Evolutionary conservation across 768 basidiomycete genomes (phyloP), one percentile per base, ranked within the genome.

Genomic region (Cystofilobasidium macerans): DNA sequence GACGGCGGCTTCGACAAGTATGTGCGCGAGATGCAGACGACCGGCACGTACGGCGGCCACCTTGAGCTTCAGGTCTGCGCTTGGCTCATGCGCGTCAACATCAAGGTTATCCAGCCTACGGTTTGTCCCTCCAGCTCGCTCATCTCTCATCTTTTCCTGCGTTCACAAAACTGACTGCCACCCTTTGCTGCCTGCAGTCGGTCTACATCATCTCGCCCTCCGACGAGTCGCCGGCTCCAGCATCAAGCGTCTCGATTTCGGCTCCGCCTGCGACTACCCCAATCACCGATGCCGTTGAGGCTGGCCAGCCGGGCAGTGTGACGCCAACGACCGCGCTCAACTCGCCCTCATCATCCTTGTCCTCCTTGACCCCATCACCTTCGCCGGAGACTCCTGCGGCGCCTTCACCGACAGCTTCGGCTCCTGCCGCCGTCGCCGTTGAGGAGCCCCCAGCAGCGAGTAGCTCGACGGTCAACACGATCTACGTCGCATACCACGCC

Each of bases 51-150:
- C 68, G 92, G 91, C 47, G 90, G 90, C 0, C 89, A 95, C 76
- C 83, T 95, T 72, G 92, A 95, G 75, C 80, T 95, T n/a, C 87
- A 86, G 22, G 89, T 89, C 0, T 94, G 92, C 74, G 86, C 92
- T 4, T 88, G 91, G 71, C 82, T 89, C 78, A 81, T 81, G 57
- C 78, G 79, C 62, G 80, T 86, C 35, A 82, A 89, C 72, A 86
- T 95, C 75, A 94, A 94, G 78, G 89, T 95, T 65, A 83, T 93
- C 61, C 92, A 94, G 73, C 91, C 92, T 0, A 89, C 88, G 1
- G 80, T 95, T 43, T n/a, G 60, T 57, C 28, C 9, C 26, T 16
- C 9, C 5, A 5, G 24, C 48, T 51, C 48, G 45, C 45, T 7
- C 24, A 5, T 18, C 45, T 8, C 18, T 7, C 20, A 24, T 30